Evolutionary conservation across 2,329 filamentous ascomycete genomes (phyloP), one percentile per base, ranked within the genome.

Genomic region (Arachnopeziza araneosa): DNA sequence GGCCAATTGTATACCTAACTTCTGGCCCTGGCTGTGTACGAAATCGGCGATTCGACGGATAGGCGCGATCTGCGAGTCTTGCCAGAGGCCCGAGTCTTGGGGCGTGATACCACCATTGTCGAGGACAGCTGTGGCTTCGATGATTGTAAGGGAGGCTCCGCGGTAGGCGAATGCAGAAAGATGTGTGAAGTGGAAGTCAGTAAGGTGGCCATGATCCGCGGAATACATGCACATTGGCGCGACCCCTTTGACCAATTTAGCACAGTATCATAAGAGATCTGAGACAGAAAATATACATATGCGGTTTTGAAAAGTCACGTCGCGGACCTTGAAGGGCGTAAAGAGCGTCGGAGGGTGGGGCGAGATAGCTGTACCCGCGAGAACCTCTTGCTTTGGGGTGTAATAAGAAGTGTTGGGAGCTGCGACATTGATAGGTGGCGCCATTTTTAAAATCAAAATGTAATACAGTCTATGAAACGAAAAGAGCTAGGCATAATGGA

Each of bases 1-100:
- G 1, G 76, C 85, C n/a, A 90, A 75, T 71, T 88, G 89, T 57
- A 93, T 85, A 30, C 80, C 88, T 57, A 91, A 84, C 52, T 86
- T 81, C 69, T 88, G 85, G 68, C 76, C 79, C 60, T 82, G 79
- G 2, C 62, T 63, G 67, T 82, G 80, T 1, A 78, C 75, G 60
- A 79, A 79, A 44, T 76, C 71, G 8, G 72, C 72, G 21, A 75
- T 65, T 17, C 71, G 68, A 48, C 66, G 69, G 14, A 78, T 63
- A 0, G 72, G 71, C 26, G 67, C 68, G 58, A 75, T 71, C 48
- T 77, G 75, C 0, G 67, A 67, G 62, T 76, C 74, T n/a, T 65
- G 54, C 73, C 74, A 77, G 50, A 76, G 64, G 24, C 67, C 70
- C 1, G 62, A 56, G 52, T 70, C 67, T 58, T 71, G 52, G 8